Evolutionary conservation across 768 basidiomycete species (phyloP), one percentile per base, ranked within the genome.

Genomic region (Pulveroboletus frians): DNA sequence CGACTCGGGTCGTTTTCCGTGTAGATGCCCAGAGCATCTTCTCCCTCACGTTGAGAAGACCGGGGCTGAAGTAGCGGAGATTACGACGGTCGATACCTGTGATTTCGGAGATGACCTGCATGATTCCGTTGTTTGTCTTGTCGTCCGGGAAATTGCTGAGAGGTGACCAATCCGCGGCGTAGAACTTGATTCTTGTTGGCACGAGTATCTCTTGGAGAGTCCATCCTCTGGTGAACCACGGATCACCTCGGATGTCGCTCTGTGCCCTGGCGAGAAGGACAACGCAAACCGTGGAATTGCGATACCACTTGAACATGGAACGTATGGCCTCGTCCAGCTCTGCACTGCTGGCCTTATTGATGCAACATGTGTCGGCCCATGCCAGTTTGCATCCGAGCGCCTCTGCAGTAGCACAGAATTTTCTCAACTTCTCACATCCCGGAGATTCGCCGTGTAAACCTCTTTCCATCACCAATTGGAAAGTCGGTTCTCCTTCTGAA

Each of bases 241-340:
- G 55, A 39, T 64, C 62, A 9, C 29, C 9, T 11, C 15, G 38
- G 43, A 64, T 39, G 8, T 2, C 5, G 34, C 10, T 3, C 27
- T 18, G 38, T 23, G 13, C 17, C 39, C 29, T 31, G 38, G 52
- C 53, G 8, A 65, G 55, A 21, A 42, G 54, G 9, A 57, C 55
- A 27, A 62, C 26, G 43, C 64, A 65, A 26, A 65, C 43, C 3
- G 58, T 30, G 8, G 64, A 49, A 26, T 56, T 52, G 34, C 62
- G 53, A 15, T 65, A 57, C 56, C 56, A 57, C 26, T 44, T 52
- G 47, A 57, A 57, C 64, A 65, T 64, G 32, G 64, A 53, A 11
- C 60, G 60, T n/a, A 65, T 62, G 26, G 64, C 57, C 43, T 65
- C 65, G 20, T 62, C 60, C 10, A 66, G 60, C 17, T 66, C 65